These are phyloP conservation scores for Salvia hispanica DNA, from an alignment of 257 asterid genomes.

Conservation along the genomic window DNA sequence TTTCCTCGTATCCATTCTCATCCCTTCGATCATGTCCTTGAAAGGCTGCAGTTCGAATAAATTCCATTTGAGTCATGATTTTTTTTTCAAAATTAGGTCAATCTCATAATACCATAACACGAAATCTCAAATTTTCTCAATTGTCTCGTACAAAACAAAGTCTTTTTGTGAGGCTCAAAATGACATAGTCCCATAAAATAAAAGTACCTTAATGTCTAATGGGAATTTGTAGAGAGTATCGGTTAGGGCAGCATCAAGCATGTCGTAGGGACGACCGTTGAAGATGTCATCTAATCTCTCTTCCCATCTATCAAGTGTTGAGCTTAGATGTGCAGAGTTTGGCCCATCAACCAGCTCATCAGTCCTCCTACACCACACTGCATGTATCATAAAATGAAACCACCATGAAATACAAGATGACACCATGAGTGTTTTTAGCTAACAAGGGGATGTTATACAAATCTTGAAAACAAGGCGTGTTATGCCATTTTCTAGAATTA, in stretches of 20 bases:
- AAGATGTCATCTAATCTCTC: conserved; percentile 69
- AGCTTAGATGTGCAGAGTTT: conserved; percentile 50
- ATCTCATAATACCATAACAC: no score
- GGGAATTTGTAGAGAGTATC: conserved; percentile 70
- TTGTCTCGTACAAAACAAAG: no score
- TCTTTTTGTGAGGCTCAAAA: no score
- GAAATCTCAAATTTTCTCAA: no score
- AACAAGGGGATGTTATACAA: no score
- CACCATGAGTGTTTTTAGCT: background rate
- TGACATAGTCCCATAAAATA: no score
- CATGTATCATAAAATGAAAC: background rate
- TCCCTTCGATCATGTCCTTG: conserved; percentile 88
- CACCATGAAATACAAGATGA: no score
- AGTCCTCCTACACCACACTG: conserved; percentile 91
- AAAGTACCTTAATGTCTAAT: conserved; percentile 59
- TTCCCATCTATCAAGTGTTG: conserved; percentile 79
- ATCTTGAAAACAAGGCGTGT: no score
- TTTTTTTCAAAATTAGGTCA: no score
- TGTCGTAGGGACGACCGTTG: conserved; percentile 66
- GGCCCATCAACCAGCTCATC: conserved; percentile 92
- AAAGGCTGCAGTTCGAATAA: conserved; percentile 50
- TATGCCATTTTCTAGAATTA: no score
- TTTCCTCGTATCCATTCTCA: conserved; percentile 81
- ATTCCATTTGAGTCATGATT: no score
- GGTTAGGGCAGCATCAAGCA: conserved; percentile 83